Conservation (phyloP, 2,329 filamentous ascomycete genomes). For the Chalara sp. region DNA sequence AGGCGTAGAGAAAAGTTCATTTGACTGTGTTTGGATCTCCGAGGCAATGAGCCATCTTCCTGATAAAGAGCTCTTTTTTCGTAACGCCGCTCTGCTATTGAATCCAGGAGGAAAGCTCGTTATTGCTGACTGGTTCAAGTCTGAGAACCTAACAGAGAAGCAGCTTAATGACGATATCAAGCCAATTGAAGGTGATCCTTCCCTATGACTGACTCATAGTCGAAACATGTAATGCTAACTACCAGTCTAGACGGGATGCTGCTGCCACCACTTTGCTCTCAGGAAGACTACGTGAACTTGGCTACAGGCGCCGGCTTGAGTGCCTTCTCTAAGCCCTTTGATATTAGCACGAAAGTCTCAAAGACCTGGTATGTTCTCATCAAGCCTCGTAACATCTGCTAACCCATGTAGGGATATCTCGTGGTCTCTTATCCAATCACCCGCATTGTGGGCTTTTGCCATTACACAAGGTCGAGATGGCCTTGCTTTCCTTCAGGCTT, state of each 20-base stretch:
- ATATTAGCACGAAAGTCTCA: slow-evolving; percentile 30
- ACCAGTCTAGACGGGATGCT: slow-evolving; percentile 47
- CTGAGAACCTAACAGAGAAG: slow-evolving; percentile 36
- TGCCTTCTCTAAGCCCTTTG: slow-evolving; percentile 38
- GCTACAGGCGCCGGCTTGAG: slow-evolving; percentile 41
- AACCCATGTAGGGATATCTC: too few species aligned
- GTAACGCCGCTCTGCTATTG: slow-evolving; percentile 42
- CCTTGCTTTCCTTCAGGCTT: too few species aligned
- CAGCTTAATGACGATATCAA: slow-evolving; percentile 46
- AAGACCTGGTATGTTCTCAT: too few species aligned
- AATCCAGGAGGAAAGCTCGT: slow-evolving; percentile 44
- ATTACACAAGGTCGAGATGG: too few species aligned
- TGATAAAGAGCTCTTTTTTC: slow-evolving; percentile 51
- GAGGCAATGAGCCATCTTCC: slow-evolving; percentile 55
- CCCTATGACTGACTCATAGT: background rate
- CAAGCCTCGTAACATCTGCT: too few species aligned
- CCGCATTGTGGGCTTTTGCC: too few species aligned
- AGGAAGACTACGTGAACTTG: slow-evolving; percentile 43
- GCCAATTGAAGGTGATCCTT: slow-evolving; percentile 45
- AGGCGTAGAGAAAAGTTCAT: slow-evolving; percentile 28
- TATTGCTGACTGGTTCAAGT: slow-evolving; percentile 57
- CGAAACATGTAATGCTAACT: background rate
- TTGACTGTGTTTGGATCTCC: slow-evolving; percentile 55
- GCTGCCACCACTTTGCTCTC: slow-evolving; percentile 48
- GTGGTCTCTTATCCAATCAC: too few species aligned